Evolutionary conservation across 805 yeast species (phyloP).

Genomic region (Saccharomycopsis vini): DNA sequence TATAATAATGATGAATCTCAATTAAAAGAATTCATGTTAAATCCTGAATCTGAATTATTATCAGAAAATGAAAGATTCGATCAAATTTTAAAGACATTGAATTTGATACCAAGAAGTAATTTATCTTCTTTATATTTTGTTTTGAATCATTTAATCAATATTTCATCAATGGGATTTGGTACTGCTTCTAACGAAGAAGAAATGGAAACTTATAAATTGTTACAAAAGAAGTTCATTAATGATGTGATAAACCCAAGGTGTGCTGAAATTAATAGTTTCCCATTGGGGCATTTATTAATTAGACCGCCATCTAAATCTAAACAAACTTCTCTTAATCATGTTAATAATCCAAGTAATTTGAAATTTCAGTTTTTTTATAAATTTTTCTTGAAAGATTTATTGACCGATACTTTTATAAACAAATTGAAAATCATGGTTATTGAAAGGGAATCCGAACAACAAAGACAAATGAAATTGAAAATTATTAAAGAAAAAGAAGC

Average conservation of each 20-base stretch:
- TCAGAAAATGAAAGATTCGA: conserved; percentile 14
- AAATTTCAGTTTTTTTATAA: conserved; percentile 15
- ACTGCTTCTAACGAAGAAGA: not conserved
- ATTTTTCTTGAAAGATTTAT: conserved; percentile 11
- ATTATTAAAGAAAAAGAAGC: conserved; percentile 13
- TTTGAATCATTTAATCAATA: conserved; percentile 16
- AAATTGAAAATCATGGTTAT: conserved; percentile 2
- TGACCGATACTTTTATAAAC: not conserved
- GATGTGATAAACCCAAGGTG: conserved; percentile 8
- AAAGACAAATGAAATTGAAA: conserved; percentile 5
- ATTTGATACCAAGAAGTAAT: conserved; percentile 26
- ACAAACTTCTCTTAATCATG: not conserved
- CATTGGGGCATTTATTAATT: conserved; percentile 23
- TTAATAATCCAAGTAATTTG: not conserved
- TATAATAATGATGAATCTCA: not conserved
- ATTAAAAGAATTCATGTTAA: not conserved
- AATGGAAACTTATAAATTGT: conserved; percentile 6
- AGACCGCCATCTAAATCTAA: conserved; percentile 20
- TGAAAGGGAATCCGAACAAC: conserved; percentile 12
- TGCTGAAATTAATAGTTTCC: conserved; percentile 14
- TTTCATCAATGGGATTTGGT: conserved; percentile 11
- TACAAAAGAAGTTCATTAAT: conserved; percentile 11
- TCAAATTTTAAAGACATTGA: conserved; percentile 17
- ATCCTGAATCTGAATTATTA: not conserved
- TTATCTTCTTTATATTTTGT: conserved; percentile 22